Base-by-base conservation (phyloP, 1,284 basidiomycete genomes). In the Ceratobasidium sp. region DNA sequence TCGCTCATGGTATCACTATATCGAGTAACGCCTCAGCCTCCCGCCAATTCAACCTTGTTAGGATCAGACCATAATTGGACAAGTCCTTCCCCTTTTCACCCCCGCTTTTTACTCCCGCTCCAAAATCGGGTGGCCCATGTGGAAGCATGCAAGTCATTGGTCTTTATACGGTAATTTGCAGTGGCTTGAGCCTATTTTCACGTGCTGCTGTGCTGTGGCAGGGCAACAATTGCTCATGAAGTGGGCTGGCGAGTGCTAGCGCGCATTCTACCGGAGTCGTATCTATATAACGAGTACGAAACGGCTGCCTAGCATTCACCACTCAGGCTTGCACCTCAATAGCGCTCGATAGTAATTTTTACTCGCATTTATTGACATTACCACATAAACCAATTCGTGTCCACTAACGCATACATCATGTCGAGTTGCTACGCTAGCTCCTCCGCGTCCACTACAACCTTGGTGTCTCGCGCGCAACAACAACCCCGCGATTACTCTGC, bases 401-500 rank as follows among this genome's bases (percentile, higher is more conserved):
- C 20, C 30, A 27, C n/a, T 20, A 50, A 2, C n/a, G 12, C 44
- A 65, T 20, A 18, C 38, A 60, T 38, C 46, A 73, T 73, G 70
- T 73, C 70, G 70, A 73, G 57, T 20, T 46, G 38, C 23, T 73
- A 62, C 70, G 27, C 71, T 7, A 44, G 10, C 30, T 65, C 70
- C 14, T 48, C 59, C 50, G 44, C 71, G 5, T 68, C 66, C 54
- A 30, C 66, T 30, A 20, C 46, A 5, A 65, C 71, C 38, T 44
- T 75, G 33, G 71, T 75, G 20, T 54, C 59, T 41, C 71, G 65
- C 71, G 35, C 57, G 4, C 57, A 60, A 60, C 48, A 50, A 46
- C 52, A 55, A 18, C 30, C 71, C 20, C 71, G 71, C 38, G 71
- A 75, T 33, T 75, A 75, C 60, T 75, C 71, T 27, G 71, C 71